Evolutionary conservation across 139 green algal species (phyloP), one percentile per base, ranked within the genome.

Genomic region (Chlamydomonas sp.): DNA sequence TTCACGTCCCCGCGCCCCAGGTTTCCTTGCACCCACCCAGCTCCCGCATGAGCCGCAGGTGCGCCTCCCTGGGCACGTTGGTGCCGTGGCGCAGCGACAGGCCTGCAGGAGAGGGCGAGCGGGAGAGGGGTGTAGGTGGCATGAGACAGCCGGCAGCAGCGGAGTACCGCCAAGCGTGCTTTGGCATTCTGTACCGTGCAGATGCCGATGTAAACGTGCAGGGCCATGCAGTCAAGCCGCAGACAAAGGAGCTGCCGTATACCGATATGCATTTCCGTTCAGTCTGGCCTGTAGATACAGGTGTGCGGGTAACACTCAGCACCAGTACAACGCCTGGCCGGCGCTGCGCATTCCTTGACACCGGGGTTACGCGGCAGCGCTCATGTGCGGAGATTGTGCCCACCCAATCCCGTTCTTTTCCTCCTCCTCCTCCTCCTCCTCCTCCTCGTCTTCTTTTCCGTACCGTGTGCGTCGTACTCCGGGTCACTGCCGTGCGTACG

Each of bases 71-170:
- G 10, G 82, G 71, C 1, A 86, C 82, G 10, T 71, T 71, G 6
- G 73, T 80, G 61, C 82, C 82, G 62, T 86, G 80, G 6, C 82
- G 82, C 71, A 86, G 82, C 8, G 82, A 86, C n/a, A 80, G 79
- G 71, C 82, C 82, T 86, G 79, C 78, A 8, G 17, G 5, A 3
- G 73, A n/a, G 10, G 67, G 67, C 31, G 67, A 5, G 10, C 8
- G 67, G 10, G 10, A 16, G 0, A 15, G 3, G 67, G 67, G 67
- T 20, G 67, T 15, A 72, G 67, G 67, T 15, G 67, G 20, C 3
- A 15, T 15, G 8, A 72, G 8, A 18, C 3, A 72, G 10, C 8
- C 5, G 67, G 67, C 3, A 72, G 67, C 67, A 12, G 3, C 3
- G 67, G 67, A 15, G 67, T 17, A 20, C 3, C 12, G 3, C 12